Percentiles rank a stretch among this genome's conserved stretches.
Conservation (phyloP, 2,329 filamentous ascomycete genomes). For the Sporothrix pseudoabietina region DNA sequence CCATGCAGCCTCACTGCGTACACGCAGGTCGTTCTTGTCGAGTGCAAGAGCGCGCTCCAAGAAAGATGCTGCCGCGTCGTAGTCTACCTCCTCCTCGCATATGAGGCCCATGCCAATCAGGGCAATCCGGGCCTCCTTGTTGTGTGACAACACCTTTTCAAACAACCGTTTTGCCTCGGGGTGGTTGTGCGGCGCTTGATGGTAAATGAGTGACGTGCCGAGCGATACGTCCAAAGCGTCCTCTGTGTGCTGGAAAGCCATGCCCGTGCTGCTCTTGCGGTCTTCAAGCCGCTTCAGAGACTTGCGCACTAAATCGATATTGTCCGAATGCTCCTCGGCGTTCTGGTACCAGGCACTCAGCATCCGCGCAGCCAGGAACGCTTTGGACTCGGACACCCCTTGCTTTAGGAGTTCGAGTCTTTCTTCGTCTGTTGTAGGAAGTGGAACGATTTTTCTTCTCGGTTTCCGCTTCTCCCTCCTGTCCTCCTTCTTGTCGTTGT, state of each 20-base stretch:
- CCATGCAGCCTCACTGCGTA: constrained; percentile 89
- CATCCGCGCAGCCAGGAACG: constrained; percentile 79
- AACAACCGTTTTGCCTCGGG: constrained; percentile 86
- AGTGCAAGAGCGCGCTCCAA: constrained; percentile 73
- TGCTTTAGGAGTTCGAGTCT: constrained; percentile 79
- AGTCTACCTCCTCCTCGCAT: constrained; percentile 91
- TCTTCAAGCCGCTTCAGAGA: constrained; percentile 63
- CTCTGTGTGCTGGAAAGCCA: constrained; percentile 67
- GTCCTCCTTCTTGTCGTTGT: constrained; percentile 38
- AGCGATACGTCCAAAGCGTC: constrained; percentile 77
- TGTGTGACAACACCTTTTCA: constrained; percentile 74
- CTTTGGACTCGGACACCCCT: constrained; percentile 67
- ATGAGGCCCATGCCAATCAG: constrained; percentile 90
- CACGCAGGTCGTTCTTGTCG: constrained; percentile 72
- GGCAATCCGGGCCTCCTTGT: constrained; percentile 74
- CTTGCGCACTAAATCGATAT: constrained; percentile 76
- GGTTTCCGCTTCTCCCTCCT: not conserved
- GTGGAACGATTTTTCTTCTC: constrained; percentile 38
- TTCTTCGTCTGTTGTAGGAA: constrained; percentile 72
- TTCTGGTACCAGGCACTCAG: constrained; percentile 81
- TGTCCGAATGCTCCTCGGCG: constrained; percentile 81
- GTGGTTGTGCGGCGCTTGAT: constrained; percentile 88
- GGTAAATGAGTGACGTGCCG: constrained; percentile 84
- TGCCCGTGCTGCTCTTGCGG: constrained; percentile 67
- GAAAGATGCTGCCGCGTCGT: constrained; percentile 77